Evolutionary conservation across 176 grass and related monocot species (phyloP), one percentile per base, ranked within the genome.

Genomic region (Oryza meyeriana): DNA sequence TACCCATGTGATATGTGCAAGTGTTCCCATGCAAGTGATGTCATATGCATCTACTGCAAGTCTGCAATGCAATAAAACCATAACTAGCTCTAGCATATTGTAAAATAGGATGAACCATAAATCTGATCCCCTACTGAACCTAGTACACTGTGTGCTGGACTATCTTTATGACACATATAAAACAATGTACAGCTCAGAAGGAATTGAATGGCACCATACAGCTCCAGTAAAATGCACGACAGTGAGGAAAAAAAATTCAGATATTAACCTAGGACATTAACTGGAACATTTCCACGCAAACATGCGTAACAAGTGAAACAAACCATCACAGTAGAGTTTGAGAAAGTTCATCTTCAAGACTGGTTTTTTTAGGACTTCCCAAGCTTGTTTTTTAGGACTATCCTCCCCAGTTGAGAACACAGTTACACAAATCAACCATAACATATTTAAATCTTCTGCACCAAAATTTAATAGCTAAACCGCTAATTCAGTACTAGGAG

Each of bases 121-220:
- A 8, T 39, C 58, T 25, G 30, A 55, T 45, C 48, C 4, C 14
- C 42, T 28, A 20, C 22, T 11, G n/a, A 64, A 22, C 40, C 33
- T 80, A 24, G 79, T 71, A 50, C 39, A 29, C 12, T 70, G 12
- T 82, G 17, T 62, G 64, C 30, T 76, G 28, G 36, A 68, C 11
- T 18, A 20, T 59, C 14, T 74, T 84, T 75, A 81, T 79, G 64
- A 48, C 32, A 48, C 67, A 63, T 35, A 28, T 61, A 66, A 62
- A 74, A n/a, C 7, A 76, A 38, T 48, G 44, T 52, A 64, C 40
- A 74, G 36, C 8, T 22, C 62, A n/a, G 9, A 30, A 40, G 16
- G 10, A 79, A 76, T 58, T 67, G 8, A 84, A 84, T 67, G 29
- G 35, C 57, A 74, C 7, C 52, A 44, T 65, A 74, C 78, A 42